phyloP scores from a whole-genome alignment of 345 rosid species.

The Pugionium cornutum region DNA sequence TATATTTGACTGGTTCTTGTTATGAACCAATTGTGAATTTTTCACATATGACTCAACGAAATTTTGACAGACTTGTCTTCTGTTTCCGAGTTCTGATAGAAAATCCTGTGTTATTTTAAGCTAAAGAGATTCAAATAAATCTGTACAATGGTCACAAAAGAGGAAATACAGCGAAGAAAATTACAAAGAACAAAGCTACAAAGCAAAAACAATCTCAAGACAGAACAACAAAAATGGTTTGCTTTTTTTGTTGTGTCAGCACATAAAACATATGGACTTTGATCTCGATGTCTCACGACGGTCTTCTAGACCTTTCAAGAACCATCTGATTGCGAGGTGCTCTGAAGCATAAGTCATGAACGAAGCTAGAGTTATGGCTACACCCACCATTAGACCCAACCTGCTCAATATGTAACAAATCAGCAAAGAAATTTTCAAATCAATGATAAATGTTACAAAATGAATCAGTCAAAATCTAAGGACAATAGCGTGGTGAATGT shows the following conservation, averaged over 20 bases:
- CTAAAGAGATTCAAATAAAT: not conserved
- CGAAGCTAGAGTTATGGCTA: slow-evolving; percentile 71
- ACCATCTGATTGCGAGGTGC: slow-evolving; percentile 73
- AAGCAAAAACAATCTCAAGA: slow-evolving; percentile 3
- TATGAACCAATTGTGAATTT: not conserved
- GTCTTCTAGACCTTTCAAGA: slow-evolving; percentile 74
- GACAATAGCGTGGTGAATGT: slow-evolving; percentile 12
- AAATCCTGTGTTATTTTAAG: not conserved
- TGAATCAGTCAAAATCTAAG: slow-evolving; percentile 17
- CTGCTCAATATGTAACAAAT: slow-evolving; percentile 42
- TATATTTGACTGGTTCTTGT: not conserved
- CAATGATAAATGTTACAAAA: not conserved
- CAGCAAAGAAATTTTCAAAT: slow-evolving; percentile 6
- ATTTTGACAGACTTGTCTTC: not conserved
- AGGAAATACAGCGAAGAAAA: not conserved
- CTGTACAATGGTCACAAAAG: slow-evolving; percentile 26
- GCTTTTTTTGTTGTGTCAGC: slow-evolving; percentile 38
- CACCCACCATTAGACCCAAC: slow-evolving; percentile 79
- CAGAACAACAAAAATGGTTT: slow-evolving; percentile 8
- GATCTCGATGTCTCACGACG: slow-evolving; percentile 50
- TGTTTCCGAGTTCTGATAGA: not conserved
- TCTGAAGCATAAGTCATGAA: slow-evolving; percentile 89
- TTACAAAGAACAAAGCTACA: slow-evolving; percentile 16
- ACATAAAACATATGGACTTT: slow-evolving; percentile 49
- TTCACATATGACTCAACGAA: not conserved